Evolutionary conservation across 2,329 filamentous ascomycete genomes (phyloP).

Genomic region (Amauroascus niger): DNA sequence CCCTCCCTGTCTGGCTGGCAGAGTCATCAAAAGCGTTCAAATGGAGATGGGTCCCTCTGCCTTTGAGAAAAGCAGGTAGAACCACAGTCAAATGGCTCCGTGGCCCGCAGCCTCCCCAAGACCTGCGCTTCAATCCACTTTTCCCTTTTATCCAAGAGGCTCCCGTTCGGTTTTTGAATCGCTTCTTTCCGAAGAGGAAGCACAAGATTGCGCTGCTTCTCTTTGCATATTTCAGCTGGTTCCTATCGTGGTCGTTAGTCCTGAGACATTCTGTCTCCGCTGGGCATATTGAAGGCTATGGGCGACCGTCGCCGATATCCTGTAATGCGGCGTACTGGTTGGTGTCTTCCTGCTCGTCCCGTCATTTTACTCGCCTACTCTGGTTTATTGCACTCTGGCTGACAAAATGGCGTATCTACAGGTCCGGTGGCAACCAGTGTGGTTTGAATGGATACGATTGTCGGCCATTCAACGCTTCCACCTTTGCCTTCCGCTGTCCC

Average conservation of each 20-base stretch:
- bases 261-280: slow-evolving; percentile 38
- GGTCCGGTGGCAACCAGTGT: slow-evolving; percentile 39
- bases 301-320: slow-evolving; percentile 37
- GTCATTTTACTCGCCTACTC: too few relatives aligned
- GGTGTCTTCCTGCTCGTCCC: slow-evolving; percentile 6
- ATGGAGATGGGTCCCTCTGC: slow-evolving; percentile 41
- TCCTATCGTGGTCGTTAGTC: slow-evolving; percentile 39
- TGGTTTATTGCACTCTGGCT: neutral
- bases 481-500: slow-evolving; percentile 48
- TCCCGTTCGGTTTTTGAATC: slow-evolving; percentile 37
- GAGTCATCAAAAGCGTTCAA: slow-evolving; percentile 41
- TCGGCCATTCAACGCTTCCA: slow-evolving; percentile 45
- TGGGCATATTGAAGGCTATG: slow-evolving; percentile 42
- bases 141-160: slow-evolving; percentile 41
- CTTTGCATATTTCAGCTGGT: slow-evolving; percentile 39
- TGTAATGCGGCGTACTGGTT: slow-evolving; percentile 42
- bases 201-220: slow-evolving; percentile 38
- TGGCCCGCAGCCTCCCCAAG: slow-evolving; percentile 40
- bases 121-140: slow-evolving; percentile 38
- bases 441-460: slow-evolving; percentile 48
- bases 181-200: slow-evolving; percentile 38
- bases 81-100: slow-evolving; percentile 39
- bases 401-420: slow-evolving; percentile 16
- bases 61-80: slow-evolving; percentile 37
- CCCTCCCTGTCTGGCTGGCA: slow-evolving; percentile 41